Percentiles rank a stretch among this genome's conserved stretches.
Conservation (phyloP, 140 eudicot genomes). For the Cichorium intybus region DNA sequence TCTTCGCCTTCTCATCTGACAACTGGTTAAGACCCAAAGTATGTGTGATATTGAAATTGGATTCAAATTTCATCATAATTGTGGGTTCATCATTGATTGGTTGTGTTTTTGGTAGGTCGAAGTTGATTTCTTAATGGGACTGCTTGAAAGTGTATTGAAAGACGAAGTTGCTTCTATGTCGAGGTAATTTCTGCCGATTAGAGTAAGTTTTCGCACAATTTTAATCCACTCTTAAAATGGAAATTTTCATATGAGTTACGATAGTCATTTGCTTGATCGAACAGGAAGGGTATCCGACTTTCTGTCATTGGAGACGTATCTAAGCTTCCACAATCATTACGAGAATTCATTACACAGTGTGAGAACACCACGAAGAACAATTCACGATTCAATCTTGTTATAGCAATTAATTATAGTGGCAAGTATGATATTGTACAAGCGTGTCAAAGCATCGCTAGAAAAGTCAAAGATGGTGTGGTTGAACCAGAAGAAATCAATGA, state of each 20-base stretch:
- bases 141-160: conserved; percentile 48
- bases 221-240: background rate
- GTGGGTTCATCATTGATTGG: background rate
- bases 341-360: conserved; percentile 29
- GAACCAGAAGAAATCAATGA: conserved; percentile 53
- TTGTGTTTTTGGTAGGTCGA: conserved; percentile 44
- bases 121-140: conserved; percentile 57
- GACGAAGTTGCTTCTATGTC: conserved; percentile 42
- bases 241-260: background rate
- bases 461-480: conserved; percentile 55
- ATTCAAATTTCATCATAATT: background rate
- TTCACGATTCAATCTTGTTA: conserved; percentile 49
- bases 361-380: conserved; percentile 42
- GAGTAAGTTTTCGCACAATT: background rate
- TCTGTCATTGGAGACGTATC: conserved; percentile 66
- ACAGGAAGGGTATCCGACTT: conserved; percentile 54
- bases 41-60: conserved; percentile 1
- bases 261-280: too few species aligned
- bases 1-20: conserved; percentile 73
- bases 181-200: conserved; percentile 33
- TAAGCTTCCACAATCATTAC: conserved; percentile 45
- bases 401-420: conserved; percentile 67
- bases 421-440: conserved; percentile 60
- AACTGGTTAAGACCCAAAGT: conserved; percentile 73
- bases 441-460: conserved; percentile 49